These are phyloP conservation scores for Suhomyces bolitotheri DNA, from an alignment of 1,139 yeast genomes.

Conservation along the genomic window DNA sequence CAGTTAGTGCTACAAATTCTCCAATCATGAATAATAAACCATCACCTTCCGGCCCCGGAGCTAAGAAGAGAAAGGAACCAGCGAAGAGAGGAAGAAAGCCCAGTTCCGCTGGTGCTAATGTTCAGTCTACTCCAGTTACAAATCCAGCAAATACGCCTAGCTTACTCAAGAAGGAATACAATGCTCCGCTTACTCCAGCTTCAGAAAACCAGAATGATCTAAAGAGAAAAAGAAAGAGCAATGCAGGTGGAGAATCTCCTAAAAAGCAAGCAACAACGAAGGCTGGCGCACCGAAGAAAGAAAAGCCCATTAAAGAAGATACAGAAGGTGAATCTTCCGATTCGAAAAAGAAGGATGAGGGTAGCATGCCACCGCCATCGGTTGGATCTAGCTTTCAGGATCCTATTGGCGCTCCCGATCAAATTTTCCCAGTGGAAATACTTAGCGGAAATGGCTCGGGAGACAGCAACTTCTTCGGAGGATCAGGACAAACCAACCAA, in stretches of 20 bases:
- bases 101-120: constrained; percentile 21
- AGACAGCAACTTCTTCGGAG: constrained; percentile 27
- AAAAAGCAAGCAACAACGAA: constrained; percentile 26
- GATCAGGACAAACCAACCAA: constrained; percentile 19
- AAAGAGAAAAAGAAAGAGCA: constrained; percentile 30
- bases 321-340: constrained; percentile 12
- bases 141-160: constrained; percentile 28
- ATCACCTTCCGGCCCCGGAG: constrained; percentile 30
- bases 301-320: constrained; percentile 24
- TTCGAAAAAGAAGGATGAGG: constrained; percentile 18
- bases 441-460: constrained; percentile 24
- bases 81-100: constrained; percentile 39
- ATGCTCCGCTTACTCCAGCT: constrained; percentile 47
- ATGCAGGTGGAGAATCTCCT: constrained; percentile 34
- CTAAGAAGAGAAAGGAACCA: constrained; percentile 27
- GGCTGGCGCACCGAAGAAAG: constrained; percentile 20
- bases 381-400: constrained; percentile 24
- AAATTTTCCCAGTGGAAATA: constrained; percentile 40
- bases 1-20: constrained; percentile 29
- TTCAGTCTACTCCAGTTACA: constrained; percentile 18
- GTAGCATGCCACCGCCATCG: constrained; percentile 26
- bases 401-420: constrained; percentile 30
- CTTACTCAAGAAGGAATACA: constrained; percentile 35
- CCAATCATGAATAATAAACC: constrained; percentile 38
- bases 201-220: constrained; percentile 36